Evolutionary conservation across 2,329 filamentous ascomycete genomes (phyloP), one percentile per base, ranked within the genome.

Genomic region (Claviceps sp.): DNA sequence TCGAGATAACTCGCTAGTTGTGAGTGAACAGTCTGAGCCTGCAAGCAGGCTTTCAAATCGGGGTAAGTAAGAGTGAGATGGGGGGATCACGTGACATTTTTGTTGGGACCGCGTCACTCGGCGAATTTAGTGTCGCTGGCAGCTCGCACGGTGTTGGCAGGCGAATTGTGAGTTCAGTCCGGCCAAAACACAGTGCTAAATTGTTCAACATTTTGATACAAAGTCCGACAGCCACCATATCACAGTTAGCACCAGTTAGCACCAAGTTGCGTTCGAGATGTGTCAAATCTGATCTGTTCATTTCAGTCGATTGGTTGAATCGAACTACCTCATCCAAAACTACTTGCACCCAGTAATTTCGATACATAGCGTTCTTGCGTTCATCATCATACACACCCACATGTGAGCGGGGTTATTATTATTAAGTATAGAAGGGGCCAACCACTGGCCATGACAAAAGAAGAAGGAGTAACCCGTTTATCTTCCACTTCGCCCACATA

Each of bases 381-480:
- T 50, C 43, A 50, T 50, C 42, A 30, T 47, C 34, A 46, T 40
- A n/a, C 9, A 45, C 37, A 48, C 48, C 48, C 38, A 13, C 26
- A 22, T 34, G n/a, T 30, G 9, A 24, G 6, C 24, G 24, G 24
- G 16, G 36, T 34, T 11, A 43, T 36, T 47, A 49, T 9, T 48
- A 49, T 47, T 52, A 47, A 14, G 24, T n/a, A 24, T 22, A n/a
- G 38, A 47, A 14, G 8, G 18, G n/a, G 5, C 44, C 16, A 24
- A 7, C 37, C 22, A 34, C 8, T 20, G 22, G 13, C 24, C 44
- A 20, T 47, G 1, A 37, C 2, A 22, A 47, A 6, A 47, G 20
- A 47, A 43, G 46, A 34, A 50, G 41, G 42, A 37, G 46, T 42
- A 30, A 45, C 26, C 40, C 51, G 24, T 47, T 41, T 50, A 51